Evolutionary conservation across 2,329 filamentous ascomycete genomes (phyloP), one percentile per base, ranked within the genome.

Genomic region (Exophiala spinifera): DNA sequence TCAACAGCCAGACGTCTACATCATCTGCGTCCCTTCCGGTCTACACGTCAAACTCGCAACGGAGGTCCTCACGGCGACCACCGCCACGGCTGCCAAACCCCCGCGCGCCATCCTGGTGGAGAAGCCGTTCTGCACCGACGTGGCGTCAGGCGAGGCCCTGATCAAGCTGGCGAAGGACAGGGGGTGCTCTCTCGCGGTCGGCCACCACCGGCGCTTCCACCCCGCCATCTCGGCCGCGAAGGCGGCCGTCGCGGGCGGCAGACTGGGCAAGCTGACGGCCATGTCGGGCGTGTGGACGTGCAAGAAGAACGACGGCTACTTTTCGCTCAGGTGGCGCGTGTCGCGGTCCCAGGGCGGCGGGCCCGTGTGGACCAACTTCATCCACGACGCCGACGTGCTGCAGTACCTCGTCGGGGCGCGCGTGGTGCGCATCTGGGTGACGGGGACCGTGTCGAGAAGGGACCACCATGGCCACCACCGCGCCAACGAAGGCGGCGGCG

Each of bases 381-480:
- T 59, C 23, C 56, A 59, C 28, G 56, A 57, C 7, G 34, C 56
- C 14, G 53, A 57, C 46, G 8, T 59, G 49, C 20, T 59, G 39
- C 53, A 59, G 3, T 53, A 54, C 25, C 44, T 56, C 11, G 28
- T 54, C 20, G 53, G 45, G 14, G 20, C 40, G 14, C 46, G 15
- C 4, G 33, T 51, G 21, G 40, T 21, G 13, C 23, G 49, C 2
- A 42, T 44, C 19, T 40, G 37, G 17, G 49, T 8, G 36, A 50
- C 14, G 14, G 25, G 25, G 36, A 43, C 17, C 31, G 23, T 28
- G n/a, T 34, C 13, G 17, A 17, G 42, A n/a, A 25, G 36, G 25
- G 19, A 33, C 13, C 34, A 33, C 23, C 52, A 21, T 25, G n/a
- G n/a, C n/a, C n/a, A n/a, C n/a, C n/a, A n/a, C n/a, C n/a, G n/a